These are phyloP conservation scores for Thermothelomyces thermophilus DNA, from an alignment of 2,329 filamentous ascomycete species.

Conservation along the genomic window DNA sequence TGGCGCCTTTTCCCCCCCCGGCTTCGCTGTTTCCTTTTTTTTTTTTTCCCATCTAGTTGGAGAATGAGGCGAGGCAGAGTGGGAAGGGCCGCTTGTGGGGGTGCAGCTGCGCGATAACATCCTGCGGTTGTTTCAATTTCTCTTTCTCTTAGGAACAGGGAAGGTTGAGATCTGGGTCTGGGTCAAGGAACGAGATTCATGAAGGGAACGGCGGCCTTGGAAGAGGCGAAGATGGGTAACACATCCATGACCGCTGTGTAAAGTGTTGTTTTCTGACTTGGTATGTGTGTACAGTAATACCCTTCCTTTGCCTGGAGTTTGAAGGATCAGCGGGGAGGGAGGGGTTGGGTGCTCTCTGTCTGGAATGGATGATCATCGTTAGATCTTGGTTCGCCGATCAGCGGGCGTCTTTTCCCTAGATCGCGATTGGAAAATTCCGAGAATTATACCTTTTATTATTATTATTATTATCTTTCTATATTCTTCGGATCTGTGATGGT, in stretches of 20 bases:
- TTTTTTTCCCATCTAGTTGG: no score
- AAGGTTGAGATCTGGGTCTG: background rate
- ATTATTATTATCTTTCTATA: no score
- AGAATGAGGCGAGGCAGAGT: no score
- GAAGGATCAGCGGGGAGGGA: background rate
- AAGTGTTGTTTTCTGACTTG: background rate
- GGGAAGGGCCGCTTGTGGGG: no score
- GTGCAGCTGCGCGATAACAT: background rate
- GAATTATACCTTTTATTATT: no score
- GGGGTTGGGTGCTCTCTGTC: background rate
- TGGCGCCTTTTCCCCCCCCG: no score
- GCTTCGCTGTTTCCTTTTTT: no score
- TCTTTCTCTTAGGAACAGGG: background rate
- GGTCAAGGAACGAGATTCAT: background rate
- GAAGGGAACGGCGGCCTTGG: background rate
- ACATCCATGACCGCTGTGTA: background rate
- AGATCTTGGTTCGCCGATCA: no score
- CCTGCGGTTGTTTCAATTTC: background rate
- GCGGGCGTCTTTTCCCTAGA: no score
- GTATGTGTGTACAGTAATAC: constrained; percentile 16
- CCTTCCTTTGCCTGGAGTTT: constrained; percentile 14
- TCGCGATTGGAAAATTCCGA: no score
- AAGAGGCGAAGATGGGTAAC: background rate
- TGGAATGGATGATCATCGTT: background rate
- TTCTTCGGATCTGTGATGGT: no score